Conservation (phyloP, 2,329 filamentous ascomycete genomes). For the Xylogone sp. region DNA sequence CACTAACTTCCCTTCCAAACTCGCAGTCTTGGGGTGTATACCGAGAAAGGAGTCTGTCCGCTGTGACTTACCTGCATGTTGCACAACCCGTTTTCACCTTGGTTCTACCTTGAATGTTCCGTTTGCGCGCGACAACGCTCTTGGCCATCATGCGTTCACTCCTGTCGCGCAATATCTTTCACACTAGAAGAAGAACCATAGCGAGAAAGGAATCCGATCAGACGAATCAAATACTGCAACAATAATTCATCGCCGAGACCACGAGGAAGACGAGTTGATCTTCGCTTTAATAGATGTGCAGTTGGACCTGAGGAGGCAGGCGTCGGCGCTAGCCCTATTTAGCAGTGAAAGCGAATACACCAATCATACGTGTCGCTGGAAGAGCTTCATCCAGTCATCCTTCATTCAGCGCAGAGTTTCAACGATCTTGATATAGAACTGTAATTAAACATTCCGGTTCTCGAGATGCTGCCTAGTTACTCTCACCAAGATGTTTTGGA, state of each 20-base stretch:
- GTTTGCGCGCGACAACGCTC: slow-evolving; percentile 21
- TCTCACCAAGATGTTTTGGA: slow-evolving; percentile 12
- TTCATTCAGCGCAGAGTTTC: no score
- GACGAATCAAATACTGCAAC: slow-evolving; percentile 21
- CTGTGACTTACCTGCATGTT: slow-evolving; percentile 38
- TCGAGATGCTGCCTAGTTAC: slow-evolving; percentile 12
- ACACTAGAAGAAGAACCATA: slow-evolving; percentile 18
- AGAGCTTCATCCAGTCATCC: slow-evolving; percentile 6
- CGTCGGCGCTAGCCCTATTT: slow-evolving; percentile 19
- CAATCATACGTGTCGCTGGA: slow-evolving; percentile 21
- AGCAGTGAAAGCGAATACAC: slow-evolving; percentile 29
- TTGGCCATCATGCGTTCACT: slow-evolving; percentile 19
- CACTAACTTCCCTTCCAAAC: slow-evolving; percentile 10
- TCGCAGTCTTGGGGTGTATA: slow-evolving; percentile 13
- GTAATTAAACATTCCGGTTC: slow-evolving; percentile 8
- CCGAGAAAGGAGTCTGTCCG: slow-evolving; percentile 8
- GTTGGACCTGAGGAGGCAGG: slow-evolving; percentile 5
- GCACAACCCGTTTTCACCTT: slow-evolving; percentile 40
- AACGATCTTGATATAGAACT: no score
- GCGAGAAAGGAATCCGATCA: slow-evolving; percentile 20
- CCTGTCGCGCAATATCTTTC: slow-evolving; percentile 13
- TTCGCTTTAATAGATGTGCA: slow-evolving; percentile 7
- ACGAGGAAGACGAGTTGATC: slow-evolving; percentile 11
- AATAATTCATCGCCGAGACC: slow-evolving; percentile 12
- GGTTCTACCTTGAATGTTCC: slow-evolving; percentile 22